These are phyloP conservation scores for Suillus alpinus DNA, from an alignment of 768 basidiomycete species.

Conservation along the genomic window DNA sequence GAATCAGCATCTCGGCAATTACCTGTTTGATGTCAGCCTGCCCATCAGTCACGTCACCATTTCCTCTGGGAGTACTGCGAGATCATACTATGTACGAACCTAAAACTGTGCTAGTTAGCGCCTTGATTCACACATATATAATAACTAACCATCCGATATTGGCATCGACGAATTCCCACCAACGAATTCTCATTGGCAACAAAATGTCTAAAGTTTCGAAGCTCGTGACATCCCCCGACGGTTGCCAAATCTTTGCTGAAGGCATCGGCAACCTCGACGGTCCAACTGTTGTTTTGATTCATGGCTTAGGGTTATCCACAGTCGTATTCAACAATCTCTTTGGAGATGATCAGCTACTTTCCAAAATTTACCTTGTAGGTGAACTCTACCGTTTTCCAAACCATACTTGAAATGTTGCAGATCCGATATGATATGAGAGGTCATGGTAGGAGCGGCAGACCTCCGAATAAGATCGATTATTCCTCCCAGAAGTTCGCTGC, in stretches of 20 bases:
- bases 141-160: neutral
- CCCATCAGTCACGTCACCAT: too few species aligned
- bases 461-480: neutral
- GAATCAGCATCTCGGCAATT: too few species aligned
- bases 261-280: neutral
- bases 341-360: too few species aligned
- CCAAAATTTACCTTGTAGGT: neutral
- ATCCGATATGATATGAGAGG: neutral
- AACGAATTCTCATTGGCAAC: too few species aligned
- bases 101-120: too few species aligned
- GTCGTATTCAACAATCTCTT: too few species aligned
- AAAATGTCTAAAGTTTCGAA: neutral
- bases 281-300: neutral
- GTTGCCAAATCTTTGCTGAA: neutral
- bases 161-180: neutral
- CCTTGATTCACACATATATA: neutral
- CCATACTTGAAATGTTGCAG: neutral
- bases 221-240: neutral
- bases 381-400: neutral
- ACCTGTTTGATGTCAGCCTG: too few species aligned
- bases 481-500: neutral
- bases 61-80: too few species aligned
- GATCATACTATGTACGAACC: too few species aligned
- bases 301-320: too few species aligned
- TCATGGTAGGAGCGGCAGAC: neutral